Conservation (phyloP, 2,329 filamentous ascomycete genomes). For the Exophiala spinifera region DNA sequence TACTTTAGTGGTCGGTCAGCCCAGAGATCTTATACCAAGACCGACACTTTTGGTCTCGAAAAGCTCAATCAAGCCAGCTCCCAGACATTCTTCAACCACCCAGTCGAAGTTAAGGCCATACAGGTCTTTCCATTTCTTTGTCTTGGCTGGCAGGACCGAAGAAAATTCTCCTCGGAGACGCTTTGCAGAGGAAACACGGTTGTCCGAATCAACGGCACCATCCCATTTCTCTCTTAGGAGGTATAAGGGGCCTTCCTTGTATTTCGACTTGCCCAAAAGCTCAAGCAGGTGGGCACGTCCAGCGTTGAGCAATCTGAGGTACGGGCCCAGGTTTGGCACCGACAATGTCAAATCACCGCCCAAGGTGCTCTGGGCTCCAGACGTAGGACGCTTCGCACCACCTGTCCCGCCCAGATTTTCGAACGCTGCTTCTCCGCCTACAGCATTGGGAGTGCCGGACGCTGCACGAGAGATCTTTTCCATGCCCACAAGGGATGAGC, state of each 20-base stretch:
- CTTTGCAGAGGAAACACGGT: constrained; percentile 48
- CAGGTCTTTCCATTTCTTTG: constrained; percentile 62
- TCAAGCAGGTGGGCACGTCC: constrained; percentile 55
- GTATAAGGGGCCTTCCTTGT: constrained; percentile 51
- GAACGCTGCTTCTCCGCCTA: constrained; percentile 29
- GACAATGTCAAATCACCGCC: constrained; percentile 48
- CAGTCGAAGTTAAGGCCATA: constrained; percentile 60
- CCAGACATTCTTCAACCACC: constrained; percentile 59
- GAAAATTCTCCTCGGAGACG: constrained; percentile 54
- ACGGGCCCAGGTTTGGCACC: constrained; percentile 58
- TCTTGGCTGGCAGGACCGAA: constrained; percentile 56
- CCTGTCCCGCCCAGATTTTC: constrained; percentile 28
- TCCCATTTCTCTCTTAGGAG: constrained; percentile 61
- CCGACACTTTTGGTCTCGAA: constrained; percentile 64
- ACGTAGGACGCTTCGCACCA: constrained; percentile 17
- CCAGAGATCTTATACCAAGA: constrained; percentile 44
- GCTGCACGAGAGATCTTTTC: constrained; percentile 33
- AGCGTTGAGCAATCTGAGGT: constrained; percentile 55
- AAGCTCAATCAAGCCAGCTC: constrained; percentile 58
- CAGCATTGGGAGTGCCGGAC: constrained; percentile 37
- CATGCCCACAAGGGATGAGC: constrained; percentile 23
- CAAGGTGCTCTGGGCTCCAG: constrained; percentile 1
- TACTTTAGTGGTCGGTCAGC: constrained; percentile 11
- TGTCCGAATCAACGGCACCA: constrained; percentile 53
- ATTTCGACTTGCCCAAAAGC: constrained; percentile 51